These are phyloP conservation scores for Malus domestica DNA, from an alignment of 306 rosid species.

Conservation along the genomic window ASM211411v1 NC_041791.1:7030501-7031000, in stretches of 20 bases:
- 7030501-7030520: background rate
- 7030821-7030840: background rate
- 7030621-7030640: background rate
- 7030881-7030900: background rate
- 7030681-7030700: background rate
- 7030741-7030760: background rate
- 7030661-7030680: background rate
- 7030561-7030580: background rate
- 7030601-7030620: background rate
- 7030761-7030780: background rate
- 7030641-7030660: background rate
- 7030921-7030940: background rate
- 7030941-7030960: background rate
- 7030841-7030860: background rate
- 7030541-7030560: background rate
- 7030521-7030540: background rate
- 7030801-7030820: background rate
- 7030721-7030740: background rate
- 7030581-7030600: background rate
- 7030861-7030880: background rate
- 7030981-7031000: background rate
- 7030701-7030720: background rate
- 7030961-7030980: background rate
- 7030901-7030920: no score
- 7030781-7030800: background rate